phyloP scores from a whole-genome alignment of 129 eudicot species.

The Helianthus tuberosus region DNA sequence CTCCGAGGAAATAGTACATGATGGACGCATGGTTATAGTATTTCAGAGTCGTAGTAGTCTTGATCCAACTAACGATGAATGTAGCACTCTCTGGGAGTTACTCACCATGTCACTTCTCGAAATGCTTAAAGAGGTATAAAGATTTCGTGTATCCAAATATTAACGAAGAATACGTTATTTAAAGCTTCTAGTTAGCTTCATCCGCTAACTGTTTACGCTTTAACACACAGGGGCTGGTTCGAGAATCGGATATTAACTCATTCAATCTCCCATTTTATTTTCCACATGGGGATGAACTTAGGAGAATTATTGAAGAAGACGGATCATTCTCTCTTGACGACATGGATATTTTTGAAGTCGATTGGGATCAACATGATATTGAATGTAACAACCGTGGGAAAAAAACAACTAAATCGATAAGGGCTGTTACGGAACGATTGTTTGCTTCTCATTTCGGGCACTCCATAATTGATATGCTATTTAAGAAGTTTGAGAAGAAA shows the following conservation, averaged over 20 bases:
- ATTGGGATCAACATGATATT: neutral
- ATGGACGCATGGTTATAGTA: conserved; percentile 1
- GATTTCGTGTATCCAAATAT: neutral
- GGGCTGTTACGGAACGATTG: neutral
- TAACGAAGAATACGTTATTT: neutral
- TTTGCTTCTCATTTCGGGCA: neutral
- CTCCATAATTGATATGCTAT: neutral
- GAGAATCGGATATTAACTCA: neutral
- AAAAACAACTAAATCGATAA: neutral
- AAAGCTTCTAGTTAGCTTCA: neutral
- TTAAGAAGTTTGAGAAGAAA: neutral
- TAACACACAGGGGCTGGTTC: neutral
- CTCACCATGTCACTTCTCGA: neutral
- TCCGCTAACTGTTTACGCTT: neutral
- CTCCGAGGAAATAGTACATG: neutral
- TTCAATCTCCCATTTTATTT: conserved; percentile 12
- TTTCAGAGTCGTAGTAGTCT: neutral
- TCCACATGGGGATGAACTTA: conserved; percentile 7
- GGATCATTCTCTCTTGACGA: neutral
- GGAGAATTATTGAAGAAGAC: neutral
- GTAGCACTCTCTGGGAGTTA: neutral
- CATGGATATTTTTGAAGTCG: neutral
- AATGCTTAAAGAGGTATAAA: neutral
- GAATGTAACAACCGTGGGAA: neutral
- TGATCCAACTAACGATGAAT: neutral